Evolutionary conservation across 352 stramenopile species (phyloP), one percentile per base, ranked within the genome.

Genomic region (Phytopythium cucurbitacearum): DNA sequence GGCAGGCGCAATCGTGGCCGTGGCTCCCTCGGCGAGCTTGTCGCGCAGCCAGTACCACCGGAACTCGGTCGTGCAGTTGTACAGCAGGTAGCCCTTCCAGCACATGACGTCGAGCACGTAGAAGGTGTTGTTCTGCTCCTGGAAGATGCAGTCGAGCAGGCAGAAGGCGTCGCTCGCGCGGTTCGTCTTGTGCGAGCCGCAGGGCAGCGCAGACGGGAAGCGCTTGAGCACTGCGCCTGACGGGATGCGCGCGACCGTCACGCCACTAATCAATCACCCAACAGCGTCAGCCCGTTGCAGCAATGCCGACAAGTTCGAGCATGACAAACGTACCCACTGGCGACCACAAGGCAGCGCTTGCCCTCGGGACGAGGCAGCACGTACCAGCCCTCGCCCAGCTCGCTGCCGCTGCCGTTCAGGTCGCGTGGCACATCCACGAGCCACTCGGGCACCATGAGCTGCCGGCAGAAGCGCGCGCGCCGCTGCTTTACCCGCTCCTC

Each of bases 101-200:
- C 85, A 95, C 84, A 97, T 93, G 62, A 97, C 80, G 60, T 97
- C 91, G n/a, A 97, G 58, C 35, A 97, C 87, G 63, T 95, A 96
- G 51, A 96, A 97, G 0, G 87, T 97, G 37, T 64, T 52, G 56
- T 96, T 73, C 44, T 84, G 69, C 52, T 97, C 89, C 51, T 97
- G 81, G 63, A 91, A 97, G 53, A 97, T 87, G 65, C 88, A 97
- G 59, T 97, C 89, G 12, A 97, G 61, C 56, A 97, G 93, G 55
- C 83, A 96, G 59, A 92, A 95, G 33, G 78, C 70, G 44, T 95
- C 82, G 34, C 58, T 74, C 9, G 71, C 70, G 40, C 59, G 65
- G 54, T 86, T 85, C 10, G 84, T 94, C 62, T 90, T 89, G 47
- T 83, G 71, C 12, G 85, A 95, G 40, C 85, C 88, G 52, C 73